Base-by-base conservation (phyloP, 805 yeast genomes). In the Cyberlindnera meyerae region DNA sequence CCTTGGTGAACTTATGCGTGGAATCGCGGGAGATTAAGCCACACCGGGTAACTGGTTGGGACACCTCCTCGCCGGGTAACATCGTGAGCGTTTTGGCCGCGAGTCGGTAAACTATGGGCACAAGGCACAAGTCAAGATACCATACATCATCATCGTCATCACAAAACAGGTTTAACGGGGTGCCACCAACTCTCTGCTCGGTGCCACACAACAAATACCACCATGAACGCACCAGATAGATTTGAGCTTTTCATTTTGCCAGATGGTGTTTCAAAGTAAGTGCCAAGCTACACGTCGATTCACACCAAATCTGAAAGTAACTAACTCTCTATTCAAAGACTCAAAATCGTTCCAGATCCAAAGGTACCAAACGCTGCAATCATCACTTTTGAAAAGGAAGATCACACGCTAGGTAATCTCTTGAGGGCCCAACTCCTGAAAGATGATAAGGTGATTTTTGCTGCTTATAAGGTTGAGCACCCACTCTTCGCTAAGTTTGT, bases 161-260 rank as follows among this genome's bases (percentile, higher is more conserved):
- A n/a, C n/a, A n/a, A n/a, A n/a, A n/a, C n/a, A n/a, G n/a, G n/a
- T n/a, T n/a, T n/a, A n/a, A n/a, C n/a, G n/a, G n/a, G n/a, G n/a
- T n/a, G n/a, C n/a, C n/a, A n/a, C n/a, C n/a, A n/a, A n/a, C n/a
- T n/a, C n/a, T n/a, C n/a, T n/a, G n/a, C n/a, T n/a, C n/a, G n/a
- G n/a, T n/a, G n/a, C n/a, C 14, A 24, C 14, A 24, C 27, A 6
- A 8, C n/a, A 24, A 27, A 14, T n/a, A n/a, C n/a, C n/a, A n/a
- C n/a, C 5, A 90, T 93, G 98, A 93, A 93, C 67, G 97, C 97
- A 55, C 99, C 99, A 63, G 98, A 93, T 68, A 82, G 98, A 73
- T 93, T 90, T 61, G 99, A 93, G 70, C 77, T 93, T 27, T 93
- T 93, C 60, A 77, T 93, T 51, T 72, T 93, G 52, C 97, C 97